Base-by-base conservation (phyloP, 108 stramenopile genomes). In the Fistulifera solaris region DNA sequence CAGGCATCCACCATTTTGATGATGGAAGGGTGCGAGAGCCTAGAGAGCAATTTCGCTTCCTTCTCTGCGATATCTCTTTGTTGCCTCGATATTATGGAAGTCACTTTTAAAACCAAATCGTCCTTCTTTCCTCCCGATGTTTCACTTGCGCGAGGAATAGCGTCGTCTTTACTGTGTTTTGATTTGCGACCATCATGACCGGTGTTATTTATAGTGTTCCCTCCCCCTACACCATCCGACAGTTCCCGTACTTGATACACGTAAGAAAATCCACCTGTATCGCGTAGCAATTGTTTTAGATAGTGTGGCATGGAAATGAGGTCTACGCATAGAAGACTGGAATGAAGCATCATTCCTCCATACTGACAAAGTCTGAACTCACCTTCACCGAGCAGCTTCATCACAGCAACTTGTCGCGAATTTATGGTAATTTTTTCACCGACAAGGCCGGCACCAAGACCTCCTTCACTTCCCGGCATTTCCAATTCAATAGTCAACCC, bases 191-290 rank as follows among this genome's bases (percentile, higher is more conserved):
- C 62, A 61, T 61, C 68, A 58, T 71, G 64, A 13, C 46, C 56
- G 7, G 61, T 48, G 22, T 41, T 52, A 17, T 53, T 42, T 24
- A 62, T 4, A 40, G 59, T n/a, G n/a, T n/a, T 22, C 41, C 35
- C 26, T 4, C 40, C 52, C 28, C 17, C 52, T 41, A 59, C 44
- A 47, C 63, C 43, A 59, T 55, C 61, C 7, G 41, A 40, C 5
- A 55, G 68, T 46, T 83, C 80, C 35, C 78, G 71, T 1, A 86
- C 90, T 25, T 87, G 61, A 64, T 94, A 94, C 0, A 97, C 93
- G 68, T 83, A 94, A n/a, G 93, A 92, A 46, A 97, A 97, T 0
- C 93, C 96, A 41, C 89, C 83, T 77, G 16, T 44, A 18, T 23
- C 11, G 19, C n/a, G 15, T 17, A 47, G 48, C 10, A 12, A n/a